Percentiles rank a stretch among this genome's conserved stretches.
Evolutionary conservation across 2,329 filamentous ascomycete species (phyloP).

Genomic region (Monosporascus sp.): DNA sequence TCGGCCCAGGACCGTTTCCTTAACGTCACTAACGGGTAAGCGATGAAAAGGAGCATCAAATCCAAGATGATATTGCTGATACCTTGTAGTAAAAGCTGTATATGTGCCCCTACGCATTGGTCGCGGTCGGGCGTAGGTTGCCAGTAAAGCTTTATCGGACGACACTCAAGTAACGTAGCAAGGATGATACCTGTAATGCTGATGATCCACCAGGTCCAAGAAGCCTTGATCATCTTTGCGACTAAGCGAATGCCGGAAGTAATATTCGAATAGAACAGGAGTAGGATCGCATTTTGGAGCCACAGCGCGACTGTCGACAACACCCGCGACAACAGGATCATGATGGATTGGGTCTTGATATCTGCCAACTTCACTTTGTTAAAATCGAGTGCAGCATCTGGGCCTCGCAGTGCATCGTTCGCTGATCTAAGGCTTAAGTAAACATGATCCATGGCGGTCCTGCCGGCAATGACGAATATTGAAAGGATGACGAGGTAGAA

Average conservation of each 20-base stretch:
- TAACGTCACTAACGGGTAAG: constrained; percentile 19
- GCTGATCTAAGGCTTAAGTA: too few relatives aligned
- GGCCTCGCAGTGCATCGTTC: too few relatives aligned
- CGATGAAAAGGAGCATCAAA: constrained; percentile 24
- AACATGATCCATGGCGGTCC: constrained; percentile 14
- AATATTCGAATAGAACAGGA: constrained; percentile 24
- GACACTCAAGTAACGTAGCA: constrained; percentile 31
- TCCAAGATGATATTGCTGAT: constrained; percentile 27
- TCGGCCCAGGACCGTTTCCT: constrained; percentile 18
- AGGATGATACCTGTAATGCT: constrained; percentile 28
- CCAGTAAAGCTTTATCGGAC: constrained; percentile 30
- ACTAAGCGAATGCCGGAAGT: constrained; percentile 20
- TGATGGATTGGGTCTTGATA: constrained; percentile 17
- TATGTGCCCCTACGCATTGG: constrained; percentile 26
- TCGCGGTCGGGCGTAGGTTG: constrained; percentile 23
- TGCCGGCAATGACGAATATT: constrained; percentile 12
- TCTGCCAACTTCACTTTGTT: constrained; percentile 5
- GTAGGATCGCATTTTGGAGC: constrained; percentile 23
- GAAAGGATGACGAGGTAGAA: constrained; percentile 20
- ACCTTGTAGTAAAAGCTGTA: constrained; percentile 28
- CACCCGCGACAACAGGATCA: constrained; percentile 18
- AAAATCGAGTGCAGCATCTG: background rate
- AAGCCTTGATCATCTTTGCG: constrained; percentile 16
- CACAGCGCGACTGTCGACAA: constrained; percentile 20
- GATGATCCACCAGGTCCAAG: constrained; percentile 19